A percentile compares a stretch with the other conserved stretches of the same genome.
Evolutionary conservation across 2,329 filamentous ascomycete species (phyloP).

Genomic region (Xenosphaeropsis pyriputrescens): DNA sequence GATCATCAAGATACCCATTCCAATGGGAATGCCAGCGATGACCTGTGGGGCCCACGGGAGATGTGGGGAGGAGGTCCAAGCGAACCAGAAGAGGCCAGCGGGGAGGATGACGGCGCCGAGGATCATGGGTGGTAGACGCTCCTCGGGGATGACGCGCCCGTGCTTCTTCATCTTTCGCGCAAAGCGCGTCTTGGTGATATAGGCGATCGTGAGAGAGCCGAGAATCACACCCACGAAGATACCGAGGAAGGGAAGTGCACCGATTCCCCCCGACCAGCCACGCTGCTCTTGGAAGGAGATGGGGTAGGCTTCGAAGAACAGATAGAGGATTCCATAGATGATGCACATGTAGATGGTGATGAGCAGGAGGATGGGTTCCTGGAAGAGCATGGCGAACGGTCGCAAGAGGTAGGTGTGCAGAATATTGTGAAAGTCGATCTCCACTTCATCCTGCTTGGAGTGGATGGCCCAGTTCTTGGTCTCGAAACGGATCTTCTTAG

Average conservation of each 20-base stretch:
- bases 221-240: conserved; percentile 21
- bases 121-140: conserved; percentile 36
- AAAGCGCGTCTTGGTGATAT: conserved; percentile 19
- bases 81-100: conserved; percentile 65
- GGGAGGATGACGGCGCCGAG: conserved; percentile 50
- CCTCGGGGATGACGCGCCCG: conserved; percentile 24
- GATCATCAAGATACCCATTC: conserved; percentile 54
- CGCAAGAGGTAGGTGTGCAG: conserved; percentile 14
- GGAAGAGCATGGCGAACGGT: conserved; percentile 11
- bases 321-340: conserved; percentile 23
- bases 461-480: conserved; percentile 24
- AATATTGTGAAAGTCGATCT: conserved; percentile 11
- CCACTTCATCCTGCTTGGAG: conserved; percentile 11
- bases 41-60: conserved; percentile 63
- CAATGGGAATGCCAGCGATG: conserved; percentile 61
- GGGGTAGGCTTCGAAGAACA: conserved; percentile 29
- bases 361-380: conserved; percentile 3
- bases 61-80: conserved; percentile 44
- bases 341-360: conserved; percentile 16
- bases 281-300: conserved; percentile 23
- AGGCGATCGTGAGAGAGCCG: conserved; percentile 34
- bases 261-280: conserved; percentile 21
- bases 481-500: conserved; percentile 25
- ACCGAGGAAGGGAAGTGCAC: conserved; percentile 23
- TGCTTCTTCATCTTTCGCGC: conserved; percentile 12